A percentile compares a stretch with the other conserved stretches of the same genome.
Conservation (phyloP, 192 early-diverging fungal species). For the Backusella mclennaniae region DNA sequence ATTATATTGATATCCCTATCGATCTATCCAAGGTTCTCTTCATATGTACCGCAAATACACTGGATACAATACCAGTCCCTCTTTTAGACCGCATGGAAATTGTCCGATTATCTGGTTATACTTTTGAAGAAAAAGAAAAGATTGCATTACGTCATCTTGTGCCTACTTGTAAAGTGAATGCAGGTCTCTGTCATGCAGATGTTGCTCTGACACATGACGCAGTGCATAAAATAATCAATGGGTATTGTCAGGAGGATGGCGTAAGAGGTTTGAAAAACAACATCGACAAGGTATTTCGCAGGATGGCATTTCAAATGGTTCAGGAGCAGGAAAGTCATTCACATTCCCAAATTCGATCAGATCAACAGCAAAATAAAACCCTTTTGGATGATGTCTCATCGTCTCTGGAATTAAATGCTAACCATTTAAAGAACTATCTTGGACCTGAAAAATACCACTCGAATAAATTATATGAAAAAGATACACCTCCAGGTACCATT, state of each 20-base stretch:
- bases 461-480: conserved; percentile 82
- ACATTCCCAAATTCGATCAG: background rate
- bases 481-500: conserved; percentile 85
- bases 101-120: conserved; percentile 88
- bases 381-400: conserved; percentile 48
- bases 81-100: conserved; percentile 99
- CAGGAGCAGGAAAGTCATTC: background rate
- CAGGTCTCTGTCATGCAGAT: conserved; percentile 71
- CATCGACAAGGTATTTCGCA: conserved; percentile 97
- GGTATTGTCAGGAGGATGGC: conserved; percentile 95
- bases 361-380: conserved; percentile 28
- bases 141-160: conserved; percentile 90
- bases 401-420: conserved; percentile 61
- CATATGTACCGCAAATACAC: conserved; percentile 98
- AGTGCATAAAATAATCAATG: conserved; percentile 80
- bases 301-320: conserved; percentile 64
- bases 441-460: conserved; percentile 82
- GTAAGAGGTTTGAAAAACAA: conserved; percentile 98
- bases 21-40: conserved; percentile 98
- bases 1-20: conserved; percentile 99
- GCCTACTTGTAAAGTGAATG: conserved; percentile 74
- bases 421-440: conserved; percentile 87
- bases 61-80: conserved; percentile 95
- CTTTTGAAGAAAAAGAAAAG: conserved; percentile 83
- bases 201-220: conserved; percentile 74